Evolutionary conservation across 225 moss, liverwort and hornwort species (phyloP).

Genomic region (Physcomitrellopsis africana): DNA sequence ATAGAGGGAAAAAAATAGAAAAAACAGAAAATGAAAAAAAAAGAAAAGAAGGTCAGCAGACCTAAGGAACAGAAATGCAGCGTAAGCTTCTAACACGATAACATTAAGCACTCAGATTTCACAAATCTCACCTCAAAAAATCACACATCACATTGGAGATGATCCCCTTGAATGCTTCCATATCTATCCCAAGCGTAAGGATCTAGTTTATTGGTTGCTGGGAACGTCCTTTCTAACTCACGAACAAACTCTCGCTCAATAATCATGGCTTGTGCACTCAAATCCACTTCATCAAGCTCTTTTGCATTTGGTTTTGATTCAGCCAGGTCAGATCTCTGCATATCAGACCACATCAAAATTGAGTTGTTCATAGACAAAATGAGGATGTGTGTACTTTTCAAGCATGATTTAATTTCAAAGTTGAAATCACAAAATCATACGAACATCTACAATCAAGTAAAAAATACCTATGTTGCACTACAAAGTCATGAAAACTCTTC

Average conservation of each 20-base stretch:
- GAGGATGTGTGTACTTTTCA: constrained; percentile 2
- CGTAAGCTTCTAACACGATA: constrained; percentile 13
- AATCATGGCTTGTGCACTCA: constrained; percentile 37
- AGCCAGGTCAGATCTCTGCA: constrained; percentile 48
- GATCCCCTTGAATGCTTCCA: constrained; percentile 55
- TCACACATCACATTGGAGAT: constrained; percentile 54
- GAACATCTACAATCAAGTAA: background rate
- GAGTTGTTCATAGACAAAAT: constrained; percentile 1
- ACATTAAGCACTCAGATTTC: constrained; percentile 13
- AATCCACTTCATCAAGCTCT: constrained; percentile 35
- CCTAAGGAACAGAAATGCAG: background rate
- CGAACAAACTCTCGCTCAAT: constrained; percentile 57
- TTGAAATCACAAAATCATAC: background rate
- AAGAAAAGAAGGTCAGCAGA: no score
- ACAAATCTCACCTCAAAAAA: constrained; percentile 37
- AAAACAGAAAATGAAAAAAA: no score
- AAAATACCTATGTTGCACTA: constrained; percentile 3
- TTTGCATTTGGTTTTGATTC: constrained; percentile 36
- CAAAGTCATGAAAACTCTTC: constrained; percentile 17
- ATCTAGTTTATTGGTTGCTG: constrained; percentile 47
- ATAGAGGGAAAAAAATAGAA: no score
- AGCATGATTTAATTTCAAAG: constrained; percentile 15
- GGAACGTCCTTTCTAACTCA: constrained; percentile 59
- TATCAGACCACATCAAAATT: constrained; percentile 17
- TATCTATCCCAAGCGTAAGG: constrained; percentile 57